These are phyloP conservation scores for Amanita fuliginea DNA, from an alignment of 768 basidiomycete species.

Conservation along the genomic window DNA sequence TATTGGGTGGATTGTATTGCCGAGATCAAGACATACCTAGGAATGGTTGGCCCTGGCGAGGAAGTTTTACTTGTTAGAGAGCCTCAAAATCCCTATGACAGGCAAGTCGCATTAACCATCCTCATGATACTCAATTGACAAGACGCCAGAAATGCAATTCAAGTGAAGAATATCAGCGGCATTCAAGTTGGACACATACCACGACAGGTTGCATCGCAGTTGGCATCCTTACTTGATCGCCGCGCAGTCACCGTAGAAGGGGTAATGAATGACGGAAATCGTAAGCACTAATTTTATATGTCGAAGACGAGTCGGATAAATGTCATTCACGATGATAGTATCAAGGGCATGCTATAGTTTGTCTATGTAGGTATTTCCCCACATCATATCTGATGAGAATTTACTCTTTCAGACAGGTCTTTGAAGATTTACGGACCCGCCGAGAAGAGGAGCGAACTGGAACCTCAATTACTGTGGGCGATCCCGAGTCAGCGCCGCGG, in stretches of 20 bases:
- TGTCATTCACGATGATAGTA: background rate
- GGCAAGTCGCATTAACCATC: constrained; percentile 22
- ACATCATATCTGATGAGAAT: background rate
- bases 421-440: constrained; percentile 63
- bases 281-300: constrained; percentile 21
- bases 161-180: constrained; percentile 68
- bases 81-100: constrained; percentile 58
- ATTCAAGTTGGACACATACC: constrained; percentile 79
- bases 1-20: constrained; percentile 5
- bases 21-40: constrained; percentile 21
- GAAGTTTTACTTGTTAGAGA: constrained; percentile 61
- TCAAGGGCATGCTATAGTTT: constrained; percentile 33
- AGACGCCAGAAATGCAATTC: constrained; percentile 54
- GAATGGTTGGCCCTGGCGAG: constrained; percentile 72
- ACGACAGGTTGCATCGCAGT: constrained; percentile 38
- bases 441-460: constrained; percentile 47
- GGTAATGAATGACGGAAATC: constrained; percentile 53
- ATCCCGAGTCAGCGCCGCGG: constrained; percentile 55
- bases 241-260: constrained; percentile 63
- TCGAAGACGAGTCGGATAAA: background rate
- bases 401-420: constrained; percentile 28
- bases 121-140: background rate
- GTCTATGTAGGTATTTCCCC: constrained; percentile 39
- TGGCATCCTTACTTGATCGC: constrained; percentile 66
- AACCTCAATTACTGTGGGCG: constrained; percentile 64